phyloP scores from a whole-genome alignment of 2,329 filamentous ascomycete genomes.

The Stagonosporopsis cucurbitacearum region DNA sequence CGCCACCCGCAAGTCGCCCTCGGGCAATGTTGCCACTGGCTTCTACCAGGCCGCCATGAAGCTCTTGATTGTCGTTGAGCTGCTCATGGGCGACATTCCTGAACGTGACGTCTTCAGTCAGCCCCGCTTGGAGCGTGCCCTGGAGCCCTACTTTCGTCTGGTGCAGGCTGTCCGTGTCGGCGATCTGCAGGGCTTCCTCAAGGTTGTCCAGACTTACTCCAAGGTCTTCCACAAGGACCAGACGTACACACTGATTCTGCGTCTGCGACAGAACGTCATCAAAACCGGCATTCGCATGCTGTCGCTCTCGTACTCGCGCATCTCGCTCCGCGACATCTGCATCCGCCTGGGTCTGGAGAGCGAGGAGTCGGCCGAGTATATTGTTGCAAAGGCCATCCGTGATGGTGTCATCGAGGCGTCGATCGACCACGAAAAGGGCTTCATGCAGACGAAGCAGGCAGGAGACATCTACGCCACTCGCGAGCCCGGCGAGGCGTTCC shows the following conservation, averaged over 20 bases:
- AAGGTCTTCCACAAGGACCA: slow-evolving; percentile 90
- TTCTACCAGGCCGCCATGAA: slow-evolving; percentile 98
- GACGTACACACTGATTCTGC: slow-evolving; percentile 93
- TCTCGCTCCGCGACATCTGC: slow-evolving; percentile 96
- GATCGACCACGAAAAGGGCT: slow-evolving; percentile 90
- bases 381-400: slow-evolving; percentile 96
- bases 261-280: slow-evolving; percentile 97
- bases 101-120: slow-evolving; percentile 94
- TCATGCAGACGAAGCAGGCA: slow-evolving; percentile 98
- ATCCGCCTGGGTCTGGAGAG: slow-evolving; percentile 91
- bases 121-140: slow-evolving; percentile 80
- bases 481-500: slow-evolving; percentile 96
- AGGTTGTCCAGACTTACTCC: slow-evolving; percentile 79
- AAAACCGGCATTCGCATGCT: slow-evolving; percentile 99
- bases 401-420: slow-evolving; percentile 97
- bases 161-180: slow-evolving; percentile 97
- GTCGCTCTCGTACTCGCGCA: slow-evolving; percentile 96
- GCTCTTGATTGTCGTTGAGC: slow-evolving; percentile 92
- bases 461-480: slow-evolving; percentile 95
- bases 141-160: slow-evolving; percentile 91
- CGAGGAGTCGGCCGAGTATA: slow-evolving; percentile 98
- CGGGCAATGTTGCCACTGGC: slow-evolving; percentile 84
- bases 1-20: slow-evolving; percentile 93
- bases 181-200: slow-evolving; percentile 91
- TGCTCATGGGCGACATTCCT: slow-evolving; percentile 98